phyloP scores from a whole-genome alignment of 495 filamentous ascomycete species.

The Talaromyces stipitatus region DNA sequence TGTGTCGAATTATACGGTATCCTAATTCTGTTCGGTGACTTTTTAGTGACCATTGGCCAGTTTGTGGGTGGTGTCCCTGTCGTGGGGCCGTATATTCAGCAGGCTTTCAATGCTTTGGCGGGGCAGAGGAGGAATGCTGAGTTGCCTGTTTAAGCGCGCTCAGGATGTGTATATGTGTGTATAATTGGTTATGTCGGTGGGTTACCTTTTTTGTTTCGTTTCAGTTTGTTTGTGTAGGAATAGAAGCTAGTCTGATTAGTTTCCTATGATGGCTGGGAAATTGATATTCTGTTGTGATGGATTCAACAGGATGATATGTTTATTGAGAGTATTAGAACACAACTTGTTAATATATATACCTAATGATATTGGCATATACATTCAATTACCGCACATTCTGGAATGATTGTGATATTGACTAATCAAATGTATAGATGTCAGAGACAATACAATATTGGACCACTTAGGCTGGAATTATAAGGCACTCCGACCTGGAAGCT shows the following conservation, averaged over 20 bases:
- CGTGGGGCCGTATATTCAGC: conserved; percentile 73
- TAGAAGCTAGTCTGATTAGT: background rate
- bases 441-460: too few relatives aligned
- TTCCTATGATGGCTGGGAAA: background rate
- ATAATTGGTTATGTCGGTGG: background rate
- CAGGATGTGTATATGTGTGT: background rate
- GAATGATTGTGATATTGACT: too few relatives aligned
- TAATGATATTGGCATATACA: background rate
- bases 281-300: conserved; percentile 3
- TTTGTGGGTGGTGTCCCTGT: conserved; percentile 82
- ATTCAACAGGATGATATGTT: background rate
- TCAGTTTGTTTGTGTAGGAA: background rate
- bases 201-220: background rate
- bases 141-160: conserved; percentile 54
- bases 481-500: too few relatives aligned
- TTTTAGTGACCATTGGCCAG: conserved; percentile 82
- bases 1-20: conserved; percentile 87
- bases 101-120: conserved; percentile 55
- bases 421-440: too few relatives aligned
- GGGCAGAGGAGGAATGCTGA: conserved; percentile 64
- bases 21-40: conserved; percentile 89
- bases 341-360: background rate
- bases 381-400: background rate
- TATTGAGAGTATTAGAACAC: background rate
- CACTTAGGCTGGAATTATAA: too few relatives aligned